These are phyloP conservation scores for Sisymbrium altissimum DNA, from an alignment of 345 rosid genomes.

Conservation along the genomic window DNA sequence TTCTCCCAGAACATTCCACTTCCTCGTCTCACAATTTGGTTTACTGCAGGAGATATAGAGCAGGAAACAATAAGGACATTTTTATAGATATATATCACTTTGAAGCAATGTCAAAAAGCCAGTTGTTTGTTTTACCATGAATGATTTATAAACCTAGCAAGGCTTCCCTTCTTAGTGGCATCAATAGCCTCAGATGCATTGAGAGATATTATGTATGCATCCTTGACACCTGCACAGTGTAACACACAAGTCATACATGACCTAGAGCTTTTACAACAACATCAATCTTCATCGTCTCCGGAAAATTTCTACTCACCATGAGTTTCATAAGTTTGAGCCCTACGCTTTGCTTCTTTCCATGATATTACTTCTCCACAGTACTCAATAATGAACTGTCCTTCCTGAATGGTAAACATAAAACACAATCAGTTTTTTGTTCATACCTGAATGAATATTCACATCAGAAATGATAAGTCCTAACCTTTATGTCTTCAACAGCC, in stretches of 20 bases:
- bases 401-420: conserved; percentile 41
- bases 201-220: conserved; percentile 89
- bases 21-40: conserved; percentile 98
- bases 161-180: conserved; percentile 90
- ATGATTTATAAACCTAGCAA: conserved; percentile 94
- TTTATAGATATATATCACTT: background rate
- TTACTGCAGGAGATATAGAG: conserved; percentile 45
- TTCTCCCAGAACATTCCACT: conserved; percentile 93
- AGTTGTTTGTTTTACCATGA: conserved; percentile 62
- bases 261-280: background rate
- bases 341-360: conserved; percentile 85
- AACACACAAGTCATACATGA: conserved; percentile 3
- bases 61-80: background rate
- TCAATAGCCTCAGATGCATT: conserved; percentile 82
- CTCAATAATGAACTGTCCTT: conserved; percentile 84
- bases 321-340: conserved; percentile 74
- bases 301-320: conserved; percentile 45
- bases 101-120: background rate
- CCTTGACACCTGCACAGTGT: conserved; percentile 69
- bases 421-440: background rate
- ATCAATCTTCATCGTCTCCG: background rate
- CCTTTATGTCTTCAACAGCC: conserved; percentile 82
- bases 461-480: conserved; percentile 24
- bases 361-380: conserved; percentile 99
- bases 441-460: background rate